Conservation (phyloP, 352 stramenopile species). For the Pythium volutum region DNA sequence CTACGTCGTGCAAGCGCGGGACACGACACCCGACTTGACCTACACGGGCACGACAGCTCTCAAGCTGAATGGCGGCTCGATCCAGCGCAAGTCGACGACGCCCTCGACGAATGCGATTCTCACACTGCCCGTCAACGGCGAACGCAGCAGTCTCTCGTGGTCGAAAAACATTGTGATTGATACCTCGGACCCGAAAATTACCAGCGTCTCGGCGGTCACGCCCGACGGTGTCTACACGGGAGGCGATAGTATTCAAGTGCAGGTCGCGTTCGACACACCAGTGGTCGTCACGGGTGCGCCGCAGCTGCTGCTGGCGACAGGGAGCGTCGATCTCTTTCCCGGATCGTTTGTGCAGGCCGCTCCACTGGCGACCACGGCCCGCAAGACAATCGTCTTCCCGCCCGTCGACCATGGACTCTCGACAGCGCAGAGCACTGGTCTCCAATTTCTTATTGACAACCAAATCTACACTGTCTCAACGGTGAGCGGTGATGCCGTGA, state of each 20-base stretch:
- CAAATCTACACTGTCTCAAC: constrained; percentile 51
- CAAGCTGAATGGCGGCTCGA: constrained; percentile 52
- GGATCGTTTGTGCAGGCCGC: constrained; percentile 45
- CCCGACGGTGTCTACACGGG: constrained; percentile 52
- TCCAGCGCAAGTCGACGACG: constrained; percentile 49
- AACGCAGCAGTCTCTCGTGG: constrained; percentile 55
- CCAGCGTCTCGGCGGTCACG: constrained; percentile 33
- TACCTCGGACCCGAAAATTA: constrained; percentile 47
- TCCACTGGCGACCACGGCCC: constrained; percentile 13
- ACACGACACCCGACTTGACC: constrained; percentile 65
- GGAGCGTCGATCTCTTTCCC: constrained; percentile 53
- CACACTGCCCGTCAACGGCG: constrained; percentile 49
- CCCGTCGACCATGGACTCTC: constrained; percentile 44
- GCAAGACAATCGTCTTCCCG: constrained; percentile 52
- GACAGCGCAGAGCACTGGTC: constrained; percentile 30
- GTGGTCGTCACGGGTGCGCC: constrained; percentile 57
- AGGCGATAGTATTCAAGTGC: constrained; percentile 54
- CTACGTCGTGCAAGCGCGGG: constrained; percentile 70
- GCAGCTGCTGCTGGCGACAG: constrained; percentile 43
- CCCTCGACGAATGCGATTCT: constrained; percentile 48
- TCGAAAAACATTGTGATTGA: constrained; percentile 77
- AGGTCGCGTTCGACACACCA: constrained; percentile 51
- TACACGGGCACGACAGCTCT: constrained; percentile 49
- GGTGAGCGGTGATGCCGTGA: constrained; percentile 41
- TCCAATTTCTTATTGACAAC: constrained; percentile 55